Evolutionary conservation across 768 basidiomycete species (phyloP), one percentile per base, ranked within the genome.

Genomic region (Rhodocollybia butyracea): DNA sequence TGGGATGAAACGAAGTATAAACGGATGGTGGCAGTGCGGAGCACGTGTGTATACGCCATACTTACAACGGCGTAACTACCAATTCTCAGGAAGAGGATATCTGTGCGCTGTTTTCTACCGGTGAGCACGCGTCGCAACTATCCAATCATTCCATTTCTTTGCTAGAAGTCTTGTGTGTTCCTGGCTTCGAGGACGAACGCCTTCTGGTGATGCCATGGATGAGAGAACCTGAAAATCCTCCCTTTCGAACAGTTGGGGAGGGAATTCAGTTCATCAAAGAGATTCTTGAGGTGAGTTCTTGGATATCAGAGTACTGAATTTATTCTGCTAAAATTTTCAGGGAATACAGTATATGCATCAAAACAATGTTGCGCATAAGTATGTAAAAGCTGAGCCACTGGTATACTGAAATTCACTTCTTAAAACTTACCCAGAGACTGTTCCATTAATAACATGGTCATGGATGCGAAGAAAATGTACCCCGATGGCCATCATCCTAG

Each of bases 321-420:
- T 4, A 30, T n/a, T 13, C 27, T 26, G 5, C 2, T 2, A 56
- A 12, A 17, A 3, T 13, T 12, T 34, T 0, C 46, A 71, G 71
- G 69, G 69, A 17, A 21, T 72, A 13, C 61, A 67, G 51, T 69
- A 69, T 54, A 66, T 72, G 63, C 71, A 72, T 52, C 40, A 64
- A 11, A 52, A 65, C 21, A 27, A 58, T 50, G 63, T 72, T 12
- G 67, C 67, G n/a, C 69, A 70, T 51, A 46, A 22, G 45, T 46
- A 46, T 6, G 5, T 26, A 10, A n/a, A 17, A 10, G n/a, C 39
- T 5, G 39, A 8, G 7, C 21, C 21, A 8, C 22, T 7, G 6
- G 7, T 36, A 8, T 36, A 17, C 7, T n/a, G 34, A 8, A 8
- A 8, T 36, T 7, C 15, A 17, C 6, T 7, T 8, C 15, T 43